Percentiles rank a stretch among this genome's conserved stretches.
Conservation (phyloP, 257 asterid genomes). For the Vinca minor region DNA sequence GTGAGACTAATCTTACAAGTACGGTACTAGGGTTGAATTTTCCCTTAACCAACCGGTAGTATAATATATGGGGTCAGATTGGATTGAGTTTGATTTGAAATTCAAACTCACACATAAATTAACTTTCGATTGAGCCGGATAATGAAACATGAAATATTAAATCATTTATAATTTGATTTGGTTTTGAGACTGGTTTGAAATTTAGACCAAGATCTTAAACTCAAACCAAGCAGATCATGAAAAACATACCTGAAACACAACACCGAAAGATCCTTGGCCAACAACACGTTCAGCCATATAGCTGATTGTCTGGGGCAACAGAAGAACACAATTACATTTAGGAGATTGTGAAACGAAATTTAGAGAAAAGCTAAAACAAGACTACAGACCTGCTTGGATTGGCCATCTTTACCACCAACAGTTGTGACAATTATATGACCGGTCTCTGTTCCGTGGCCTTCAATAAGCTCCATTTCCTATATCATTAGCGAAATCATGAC, state of each 20-base stretch:
- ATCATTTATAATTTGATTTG: too few relatives aligned
- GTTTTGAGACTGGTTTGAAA: too few relatives aligned
- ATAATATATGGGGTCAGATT: too few relatives aligned
- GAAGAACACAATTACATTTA: not conserved
- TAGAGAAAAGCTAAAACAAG: not conserved
- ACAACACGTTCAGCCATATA: slow-evolving; percentile 86
- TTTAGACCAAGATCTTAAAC: too few relatives aligned
- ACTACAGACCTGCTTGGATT: slow-evolving; percentile 56
- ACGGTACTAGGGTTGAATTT: too few relatives aligned
- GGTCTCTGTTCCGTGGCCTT: slow-evolving; percentile 75
- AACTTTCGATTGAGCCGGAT: too few relatives aligned
- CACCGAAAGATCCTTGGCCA: slow-evolving; percentile 84
- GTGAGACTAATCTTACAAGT: too few relatives aligned
- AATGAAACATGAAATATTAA: too few relatives aligned
- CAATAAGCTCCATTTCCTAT: slow-evolving; percentile 77
- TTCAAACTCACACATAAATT: too few relatives aligned
- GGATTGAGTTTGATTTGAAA: too few relatives aligned
- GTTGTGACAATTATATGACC: slow-evolving; percentile 84
- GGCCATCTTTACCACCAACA: slow-evolving; percentile 65
- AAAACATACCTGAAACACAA: slow-evolving; percentile 71
- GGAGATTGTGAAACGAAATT: not conserved
- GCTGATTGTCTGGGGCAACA: slow-evolving; percentile 57
- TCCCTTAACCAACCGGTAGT: too few relatives aligned
- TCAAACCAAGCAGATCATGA: too few relatives aligned
- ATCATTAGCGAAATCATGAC: not conserved